Percentiles rank a stretch among this genome's conserved stretches.
phyloP scores from a whole-genome alignment of 2,329 filamentous ascomycete genomes.

The Paraphoma chrysanthemicola region DNA sequence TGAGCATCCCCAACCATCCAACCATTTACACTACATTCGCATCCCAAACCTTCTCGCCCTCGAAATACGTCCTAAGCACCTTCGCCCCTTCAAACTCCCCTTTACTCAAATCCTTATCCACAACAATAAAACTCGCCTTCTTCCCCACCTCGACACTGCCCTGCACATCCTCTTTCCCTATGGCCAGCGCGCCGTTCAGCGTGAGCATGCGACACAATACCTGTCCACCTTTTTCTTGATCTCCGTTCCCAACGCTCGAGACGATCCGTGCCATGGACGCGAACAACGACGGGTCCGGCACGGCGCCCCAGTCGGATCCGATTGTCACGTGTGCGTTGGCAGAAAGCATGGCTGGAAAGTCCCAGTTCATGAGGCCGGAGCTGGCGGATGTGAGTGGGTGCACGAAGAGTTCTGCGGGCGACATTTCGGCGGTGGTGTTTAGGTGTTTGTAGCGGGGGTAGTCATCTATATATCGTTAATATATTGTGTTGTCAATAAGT shows the following conservation, averaged over 20 bases:
- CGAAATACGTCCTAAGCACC: constrained; percentile 41
- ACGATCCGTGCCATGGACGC: constrained; percentile 16
- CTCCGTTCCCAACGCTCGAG: constrained; percentile 13
- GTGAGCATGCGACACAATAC: constrained; percentile 32
- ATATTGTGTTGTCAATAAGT: too few relatives aligned
- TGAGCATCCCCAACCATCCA: too few relatives aligned
- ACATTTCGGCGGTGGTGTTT: constrained; percentile 46
- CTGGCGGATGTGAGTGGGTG: constrained; percentile 15
- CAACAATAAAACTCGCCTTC: constrained; percentile 41
- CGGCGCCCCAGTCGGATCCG: constrained; percentile 32
- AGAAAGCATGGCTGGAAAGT: constrained; percentile 34
- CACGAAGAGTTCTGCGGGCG: constrained; percentile 34
- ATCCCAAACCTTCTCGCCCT: constrained; percentile 9
- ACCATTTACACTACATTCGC: not conserved
- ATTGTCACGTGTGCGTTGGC: constrained; percentile 39
- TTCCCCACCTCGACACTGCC: constrained; percentile 43
- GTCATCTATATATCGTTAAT: constrained; percentile 23
- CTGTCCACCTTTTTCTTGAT: constrained; percentile 17
- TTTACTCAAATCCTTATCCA: constrained; percentile 36
- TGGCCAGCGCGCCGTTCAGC: constrained; percentile 35
- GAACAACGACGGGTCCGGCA: constrained; percentile 23
- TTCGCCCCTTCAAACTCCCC: constrained; percentile 35
- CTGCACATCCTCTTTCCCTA: constrained; percentile 27
- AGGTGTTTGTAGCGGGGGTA: constrained; percentile 33
- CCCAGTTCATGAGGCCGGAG: constrained; percentile 29